Base-by-base conservation (phyloP, 2,329 filamentous ascomycete genomes). In the Fusarium anguioides region DNA sequence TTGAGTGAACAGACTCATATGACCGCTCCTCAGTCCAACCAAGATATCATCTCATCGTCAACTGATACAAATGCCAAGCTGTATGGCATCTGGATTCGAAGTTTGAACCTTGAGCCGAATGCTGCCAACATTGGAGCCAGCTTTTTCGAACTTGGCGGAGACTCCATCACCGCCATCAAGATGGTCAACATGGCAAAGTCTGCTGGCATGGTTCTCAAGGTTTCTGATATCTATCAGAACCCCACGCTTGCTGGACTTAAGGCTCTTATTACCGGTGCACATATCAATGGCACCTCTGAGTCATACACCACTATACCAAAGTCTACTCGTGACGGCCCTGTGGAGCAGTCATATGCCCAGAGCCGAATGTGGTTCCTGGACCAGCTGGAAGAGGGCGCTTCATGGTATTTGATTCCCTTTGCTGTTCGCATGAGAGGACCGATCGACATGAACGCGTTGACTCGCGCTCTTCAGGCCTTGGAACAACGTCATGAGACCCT, bases 301-400 rank as follows among this genome's bases (percentile, higher is more conserved):
- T 15, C 55, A 4, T 51, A 42, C 17, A 17, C 17, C 0, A 21
- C 21, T 6, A 54, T 62, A 4, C 37, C 42, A 6, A 24, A 11
- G 11, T 6, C 18, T 0, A n/a, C 7, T 17, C 20, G 23, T 2
- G 8, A 35, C 0, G 56, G 56, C 0, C 47, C 47, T 8, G 27
- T 58, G 3, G 47, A 64, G 8, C 58, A 64, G 35, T 64, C 61
- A 3, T 64, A 31, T 31, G 17, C 60, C 2, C 60, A 64, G 17
- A 27, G 40, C 4, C 10, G 57, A 24, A 14, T 64, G 0, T 64
- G 61, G 61, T 64, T 64, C 31, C 1, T 64, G 11, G 58, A 64
- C 3, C 61, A 64, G 3, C 33, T 64, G 0, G 36, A 64, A 0
- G n/a, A 27, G 1, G 60, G 60, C 0, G 47, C 51, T 12, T 7